These are phyloP conservation scores for Podospora conica DNA, from an alignment of 495 filamentous ascomycete species.

Conservation along the genomic window DNA sequence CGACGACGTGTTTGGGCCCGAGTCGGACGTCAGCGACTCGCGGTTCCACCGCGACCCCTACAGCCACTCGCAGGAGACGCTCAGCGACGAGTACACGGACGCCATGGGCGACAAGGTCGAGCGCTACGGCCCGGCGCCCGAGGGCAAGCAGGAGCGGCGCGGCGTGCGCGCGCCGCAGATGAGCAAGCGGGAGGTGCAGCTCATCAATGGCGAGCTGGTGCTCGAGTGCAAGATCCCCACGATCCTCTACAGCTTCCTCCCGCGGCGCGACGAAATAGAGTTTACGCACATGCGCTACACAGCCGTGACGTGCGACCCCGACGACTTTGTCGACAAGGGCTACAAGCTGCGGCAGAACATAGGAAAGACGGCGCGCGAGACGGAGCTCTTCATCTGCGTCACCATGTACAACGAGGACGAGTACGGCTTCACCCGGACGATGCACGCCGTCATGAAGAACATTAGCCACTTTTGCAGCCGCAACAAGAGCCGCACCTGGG, in stretches of 20 bases:
- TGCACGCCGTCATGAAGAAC: constrained; percentile 99
- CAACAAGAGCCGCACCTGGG: constrained; percentile 90
- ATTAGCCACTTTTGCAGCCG: constrained; percentile 93
- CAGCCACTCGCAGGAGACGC: constrained; percentile 51
- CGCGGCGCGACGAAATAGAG: constrained; percentile 83
- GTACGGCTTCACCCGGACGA: constrained; percentile 90
- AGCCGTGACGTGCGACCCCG: constrained; percentile 96
- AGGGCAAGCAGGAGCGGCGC: constrained; percentile 74
- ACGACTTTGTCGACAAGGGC: constrained; percentile 80
- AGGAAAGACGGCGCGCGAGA: constrained; percentile 76
- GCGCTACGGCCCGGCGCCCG: constrained; percentile 84
- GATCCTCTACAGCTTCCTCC: constrained; percentile 91
- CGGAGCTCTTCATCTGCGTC: constrained; percentile 95
- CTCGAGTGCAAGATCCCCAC: constrained; percentile 99
- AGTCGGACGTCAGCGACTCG: constrained; percentile 44
- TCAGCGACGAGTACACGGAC: constrained; percentile 30
- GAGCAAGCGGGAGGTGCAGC: constrained; percentile 85
- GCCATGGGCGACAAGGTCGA: constrained; percentile 43
- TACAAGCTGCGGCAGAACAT: constrained; percentile 98
- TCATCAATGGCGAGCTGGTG: constrained; percentile 96
- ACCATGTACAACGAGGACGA: constrained; percentile 99
- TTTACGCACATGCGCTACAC: constrained; percentile 99
- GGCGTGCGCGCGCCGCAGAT: constrained; percentile 82
- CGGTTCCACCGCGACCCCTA: constrained; percentile 50
- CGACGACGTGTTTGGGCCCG: constrained; percentile 74